Evolutionary conservation across 2,329 filamentous ascomycete species (phyloP), one percentile per base, ranked within the genome.

Genomic region (Cercospora nicotianae): DNA sequence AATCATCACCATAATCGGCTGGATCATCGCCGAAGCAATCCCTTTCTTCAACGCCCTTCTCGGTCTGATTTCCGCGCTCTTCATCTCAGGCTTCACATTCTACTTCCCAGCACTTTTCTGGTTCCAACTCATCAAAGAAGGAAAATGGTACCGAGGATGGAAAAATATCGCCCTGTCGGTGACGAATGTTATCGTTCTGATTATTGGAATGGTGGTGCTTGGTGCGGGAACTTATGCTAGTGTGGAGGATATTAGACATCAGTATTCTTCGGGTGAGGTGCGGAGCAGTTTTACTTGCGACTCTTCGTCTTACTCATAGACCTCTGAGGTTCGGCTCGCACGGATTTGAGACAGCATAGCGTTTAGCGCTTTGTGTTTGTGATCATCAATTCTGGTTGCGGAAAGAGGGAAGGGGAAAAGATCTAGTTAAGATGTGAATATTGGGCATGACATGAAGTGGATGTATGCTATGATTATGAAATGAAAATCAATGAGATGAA

Each of bases 11-110:
- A 71, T 87, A 20, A 72, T 91, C 10, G 87, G 87, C 12, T 91
- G 88, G 84, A 79, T 92, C 67, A 90, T 93, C 69, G 89, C 91
- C 7, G 87, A 91, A 76, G 87, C 89, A 0, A 90, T 93, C 12
- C 91, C 91, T 1, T 87, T 89, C 69, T 93, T 93, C 81, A 89
- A 87, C 77, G 85, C 87, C 63, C 81, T 93, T 8, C 81, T 93
- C n/a, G 87, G 87, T 5, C 79, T 92, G 60, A 88, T 91, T 70
- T 80, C 75, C n/a, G 73, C 87, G 1, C 78, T 91, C 1, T 91
- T 92, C 73, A 87, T 86, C 42, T 87, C 84, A 67, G 91, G 90
- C 87, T 92, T 91, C 72, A 75, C 72, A 28, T 80, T 76, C 72
- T 79, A 79, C 73, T 78, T 79, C 70, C 78, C 78, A 5, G 77